Evolutionary conservation across 2,329 filamentous ascomycete genomes (phyloP), one percentile per base, ranked within the genome.

Genomic region (Fusarium brevicatenulatum): DNA sequence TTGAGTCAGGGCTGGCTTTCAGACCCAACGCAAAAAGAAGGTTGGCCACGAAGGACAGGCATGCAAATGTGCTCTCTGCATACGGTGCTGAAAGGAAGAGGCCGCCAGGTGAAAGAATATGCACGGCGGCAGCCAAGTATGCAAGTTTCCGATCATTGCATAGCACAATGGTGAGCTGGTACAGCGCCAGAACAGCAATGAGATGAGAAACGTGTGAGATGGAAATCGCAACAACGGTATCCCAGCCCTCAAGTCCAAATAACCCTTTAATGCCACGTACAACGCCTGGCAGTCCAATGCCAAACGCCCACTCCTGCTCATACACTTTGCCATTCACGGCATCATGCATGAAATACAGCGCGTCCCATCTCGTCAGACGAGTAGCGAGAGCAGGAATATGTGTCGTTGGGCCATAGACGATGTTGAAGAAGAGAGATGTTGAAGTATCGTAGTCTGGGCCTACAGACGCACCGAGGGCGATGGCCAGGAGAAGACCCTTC

Each of bases 21-120:
- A 80, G 44, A 77, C 85, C 84, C 49, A 86, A 85, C 3, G 89
- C 88, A 79, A 95, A 96, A 53, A 92, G 80, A 36, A 93, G 86
- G 77, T 91, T 91, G 2, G 94, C 96, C 1, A 86, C 75, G 76
- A 98, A 93, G 44, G 92, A 93, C 39, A 97, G 84, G 28, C 93
- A 85, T 0, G 95, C 91, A 81, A 95, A 98, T 0, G 91, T 81
- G 71, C 92, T 90, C 83, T 99, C 96, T 15, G 90, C 88, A 81
- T 96, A 97, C 0, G 95, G 94, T 0, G 95, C 92, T 0, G 92
- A 95, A 23, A 99, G 88, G 79, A 99, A 98, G 5, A 98, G 83
- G 2, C 95, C 95, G 0, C 93, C 96, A 0, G 96, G 95, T 1
- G 93, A 96, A 54, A 98, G 79, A 62, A 97, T 88, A 80, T 98